Evolutionary conservation across 2,329 filamentous ascomycete species (phyloP).

Genomic region (Ophiostoma perfectum): DNA sequence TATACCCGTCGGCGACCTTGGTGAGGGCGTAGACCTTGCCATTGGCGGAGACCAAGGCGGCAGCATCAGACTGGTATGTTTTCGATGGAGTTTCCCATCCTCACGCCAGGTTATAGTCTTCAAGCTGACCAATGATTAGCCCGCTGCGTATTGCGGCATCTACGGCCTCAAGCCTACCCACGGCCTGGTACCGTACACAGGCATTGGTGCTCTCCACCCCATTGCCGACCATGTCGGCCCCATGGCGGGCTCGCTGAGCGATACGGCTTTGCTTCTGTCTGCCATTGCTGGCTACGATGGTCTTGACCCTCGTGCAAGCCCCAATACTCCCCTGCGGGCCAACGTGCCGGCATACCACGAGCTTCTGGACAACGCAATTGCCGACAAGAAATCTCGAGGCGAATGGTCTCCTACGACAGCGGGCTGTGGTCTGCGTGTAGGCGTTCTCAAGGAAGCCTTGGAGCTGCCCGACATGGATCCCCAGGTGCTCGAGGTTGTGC

Average conservation of each 20-base stretch:
- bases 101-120: not conserved
- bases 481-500: constrained; percentile 37
- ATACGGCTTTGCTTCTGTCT: constrained; percentile 39
- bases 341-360: constrained; percentile 34
- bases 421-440: constrained; percentile 40
- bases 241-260: constrained; percentile 40
- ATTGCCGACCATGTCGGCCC: constrained; percentile 43
- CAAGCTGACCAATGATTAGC: constrained; percentile 20
- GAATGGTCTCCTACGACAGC: constrained; percentile 29
- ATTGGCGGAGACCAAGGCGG: constrained; percentile 69
- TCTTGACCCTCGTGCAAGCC: constrained; percentile 41
- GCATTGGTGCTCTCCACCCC: constrained; percentile 38
- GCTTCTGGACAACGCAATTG: constrained; percentile 29
- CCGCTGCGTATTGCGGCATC: constrained; percentile 38
- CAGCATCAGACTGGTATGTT: constrained; percentile 57
- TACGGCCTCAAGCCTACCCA: constrained; percentile 45
- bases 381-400: constrained; percentile 24
- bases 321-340: constrained; percentile 35
- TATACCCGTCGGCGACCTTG: constrained; percentile 49
- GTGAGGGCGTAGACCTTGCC: constrained; percentile 24
- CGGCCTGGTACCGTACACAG: constrained; percentile 47
- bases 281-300: constrained; percentile 45
- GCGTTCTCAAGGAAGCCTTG: constrained; percentile 43
- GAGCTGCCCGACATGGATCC: constrained; percentile 35
- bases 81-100: too few species aligned